A percentile compares a stretch with the other conserved stretches of the same genome.
Conservation (phyloP, 805 yeast species). For the Zygoascus tannicola region DNA sequence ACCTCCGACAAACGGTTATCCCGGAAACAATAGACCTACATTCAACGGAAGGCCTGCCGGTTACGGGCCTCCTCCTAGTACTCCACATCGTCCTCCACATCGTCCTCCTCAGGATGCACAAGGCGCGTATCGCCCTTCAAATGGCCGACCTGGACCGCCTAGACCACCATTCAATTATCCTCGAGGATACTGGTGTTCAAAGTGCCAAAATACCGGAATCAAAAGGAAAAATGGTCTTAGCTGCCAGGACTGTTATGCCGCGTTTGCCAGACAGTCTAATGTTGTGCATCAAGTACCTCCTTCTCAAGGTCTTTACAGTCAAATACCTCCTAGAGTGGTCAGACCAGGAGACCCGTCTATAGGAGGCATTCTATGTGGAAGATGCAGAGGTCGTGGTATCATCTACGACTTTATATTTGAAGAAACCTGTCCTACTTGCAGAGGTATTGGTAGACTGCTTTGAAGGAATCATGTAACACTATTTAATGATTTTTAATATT, state of each 20-base stretch:
- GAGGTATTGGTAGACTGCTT: constrained; percentile 50
- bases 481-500: too few species aligned
- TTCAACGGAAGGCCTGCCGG: constrained; percentile 3
- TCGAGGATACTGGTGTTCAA: constrained; percentile 46
- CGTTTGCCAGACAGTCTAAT: constrained; percentile 40
- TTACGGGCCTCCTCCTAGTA: not conserved
- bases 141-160: constrained; percentile 5
- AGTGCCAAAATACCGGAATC: constrained; percentile 68
- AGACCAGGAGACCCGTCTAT: constrained; percentile 68
- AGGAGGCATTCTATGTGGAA: constrained; percentile 68
- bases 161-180: constrained; percentile 63
- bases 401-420: constrained; percentile 48
- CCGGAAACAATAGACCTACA: not conserved
- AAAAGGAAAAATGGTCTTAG: constrained; percentile 48
- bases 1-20: not conserved
- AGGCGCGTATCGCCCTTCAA: not conserved
- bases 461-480: too few species aligned
- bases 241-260: constrained; percentile 64
- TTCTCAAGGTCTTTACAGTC: constrained; percentile 16
- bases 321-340: constrained; percentile 37
- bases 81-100: constrained; percentile 17
- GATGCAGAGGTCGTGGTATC: constrained; percentile 60
- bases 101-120: constrained; percentile 3
- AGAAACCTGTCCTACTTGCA: constrained; percentile 54
- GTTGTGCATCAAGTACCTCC: constrained; percentile 15